Base-by-base conservation (phyloP, 164 flowering plant genomes). In the Buxus sempervirens region DNA sequence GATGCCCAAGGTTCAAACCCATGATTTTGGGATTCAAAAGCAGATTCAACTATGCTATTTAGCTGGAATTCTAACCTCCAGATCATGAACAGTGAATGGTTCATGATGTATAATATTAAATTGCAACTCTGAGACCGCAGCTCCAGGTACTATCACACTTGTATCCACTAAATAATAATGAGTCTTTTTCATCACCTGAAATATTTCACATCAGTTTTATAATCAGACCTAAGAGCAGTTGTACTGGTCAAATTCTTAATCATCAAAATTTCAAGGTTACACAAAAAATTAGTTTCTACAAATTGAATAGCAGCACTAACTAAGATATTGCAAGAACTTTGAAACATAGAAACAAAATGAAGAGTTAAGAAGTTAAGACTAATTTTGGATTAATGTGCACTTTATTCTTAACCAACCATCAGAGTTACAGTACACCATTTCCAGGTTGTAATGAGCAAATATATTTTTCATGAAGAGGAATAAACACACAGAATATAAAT, bases 141-240 rank as follows among this genome's bases (percentile, higher is more conserved):
- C 98, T 68, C 97, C 98, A 67, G 96, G 89, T 76, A 70, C 70
- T n/a, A 91, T 62, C 16, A 78, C 87, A 79, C 95, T 90, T 60
- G 90, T 88, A 72, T 94, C 97, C 58, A 91, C 91, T 71, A 94
- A 75, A 82, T 94, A 94, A 73, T 82, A 91, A 81, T 91, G 98
- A 26, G 96, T 94, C 79, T 95, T 95, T 88, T 91, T 89, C 97
- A 95, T 91, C 76, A 95, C 98, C 98, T 95, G 83, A 68, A 56
- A 76, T 32, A 65, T 28, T 58, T 20, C 36, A 54, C 10, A 23
- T 62, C 8, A 28, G 25, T 10, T 15, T 41, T 14, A 62, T 5
- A 41, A 62, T 62, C 65, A 62, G 54, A 62, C n/a, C 23, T 32
- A 32, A 62, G 64, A 62, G 13, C 64, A 41, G 21, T 8, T n/a